A percentile compares a stretch with the other conserved stretches of the same genome.
These are phyloP conservation scores for Gossypium davidsonii DNA, from an alignment of 441 rosid genomes.

Conservation along the genomic window DNA sequence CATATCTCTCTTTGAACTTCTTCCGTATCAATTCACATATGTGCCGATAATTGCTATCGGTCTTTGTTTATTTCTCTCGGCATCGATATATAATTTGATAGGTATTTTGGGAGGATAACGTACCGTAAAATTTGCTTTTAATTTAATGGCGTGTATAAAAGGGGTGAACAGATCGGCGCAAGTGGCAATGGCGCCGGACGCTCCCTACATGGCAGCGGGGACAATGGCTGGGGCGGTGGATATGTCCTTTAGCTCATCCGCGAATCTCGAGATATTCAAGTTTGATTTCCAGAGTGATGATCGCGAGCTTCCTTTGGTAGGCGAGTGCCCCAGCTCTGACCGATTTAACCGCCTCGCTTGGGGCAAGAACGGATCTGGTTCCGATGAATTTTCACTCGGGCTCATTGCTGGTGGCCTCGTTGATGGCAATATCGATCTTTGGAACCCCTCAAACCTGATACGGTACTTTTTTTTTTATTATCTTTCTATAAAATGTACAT, in stretches of 20 bases:
- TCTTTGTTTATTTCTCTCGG: neutral
- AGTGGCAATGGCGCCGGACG: conserved; percentile 86
- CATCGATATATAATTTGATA: neutral
- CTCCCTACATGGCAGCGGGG: conserved; percentile 95
- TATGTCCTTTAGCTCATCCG: conserved; percentile 91
- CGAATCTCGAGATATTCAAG: conserved; percentile 88
- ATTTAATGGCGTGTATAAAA: conserved; percentile 79
- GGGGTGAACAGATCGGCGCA: conserved; percentile 87
- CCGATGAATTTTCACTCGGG: conserved; percentile 72
- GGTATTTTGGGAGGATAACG: neutral
- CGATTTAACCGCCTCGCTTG: conserved; percentile 95
- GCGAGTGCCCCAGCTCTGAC: conserved; percentile 85
- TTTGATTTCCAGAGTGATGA: conserved; percentile 91
- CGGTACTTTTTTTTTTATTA: conserved; percentile 36
- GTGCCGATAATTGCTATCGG: neutral
- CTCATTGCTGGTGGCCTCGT: conserved; percentile 94
- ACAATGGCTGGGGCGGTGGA: conserved; percentile 99
- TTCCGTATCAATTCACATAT: neutral
- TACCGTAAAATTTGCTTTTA: neutral
- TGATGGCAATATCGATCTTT: conserved; percentile 79
- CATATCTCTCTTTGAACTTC: neutral
- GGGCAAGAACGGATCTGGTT: conserved; percentile 81
- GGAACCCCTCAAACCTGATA: conserved; percentile 81
- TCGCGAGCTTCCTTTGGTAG: conserved; percentile 65
- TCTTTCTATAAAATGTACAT: neutral